A percentile compares a stretch with the other conserved stretches of the same genome.
These are phyloP conservation scores for Oryza australiensis DNA, from an alignment of 176 grass and related monocot species.

Conservation along the genomic window DNA sequence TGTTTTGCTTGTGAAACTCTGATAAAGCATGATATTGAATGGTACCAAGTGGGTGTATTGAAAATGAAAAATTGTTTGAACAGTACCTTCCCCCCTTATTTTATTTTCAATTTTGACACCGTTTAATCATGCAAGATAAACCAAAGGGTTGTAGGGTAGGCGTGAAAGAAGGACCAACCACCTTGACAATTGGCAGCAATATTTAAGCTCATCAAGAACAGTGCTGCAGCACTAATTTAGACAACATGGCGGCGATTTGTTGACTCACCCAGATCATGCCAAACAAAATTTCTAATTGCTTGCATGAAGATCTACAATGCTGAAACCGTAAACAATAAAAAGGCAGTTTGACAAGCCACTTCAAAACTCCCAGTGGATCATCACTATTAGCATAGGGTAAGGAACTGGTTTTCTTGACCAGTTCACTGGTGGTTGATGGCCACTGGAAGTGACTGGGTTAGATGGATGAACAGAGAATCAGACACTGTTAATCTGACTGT, in stretches of 20 bases:
- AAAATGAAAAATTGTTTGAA: not conserved
- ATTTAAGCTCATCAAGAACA: not conserved
- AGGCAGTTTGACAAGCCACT: not conserved
- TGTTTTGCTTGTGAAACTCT: not conserved
- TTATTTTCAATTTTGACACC: not conserved
- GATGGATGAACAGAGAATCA: not conserved
- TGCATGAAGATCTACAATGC: conserved; percentile 1
- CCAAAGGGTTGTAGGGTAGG: not conserved
- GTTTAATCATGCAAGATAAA: not conserved
- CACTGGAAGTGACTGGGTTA: not conserved
- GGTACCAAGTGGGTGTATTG: not conserved
- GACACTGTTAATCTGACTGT: not conserved
- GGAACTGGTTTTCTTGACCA: not conserved
- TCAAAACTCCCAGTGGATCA: not conserved
- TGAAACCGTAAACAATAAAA: conserved; percentile 6
- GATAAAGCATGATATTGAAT: not conserved
- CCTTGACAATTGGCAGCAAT: not conserved
- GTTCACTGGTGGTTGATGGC: not conserved
- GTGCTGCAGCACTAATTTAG: not conserved
- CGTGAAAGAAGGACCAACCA: not conserved
- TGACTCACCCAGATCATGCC: conserved; percentile 1
- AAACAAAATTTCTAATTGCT: not conserved
- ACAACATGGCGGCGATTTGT: not conserved
- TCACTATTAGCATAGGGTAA: not conserved
- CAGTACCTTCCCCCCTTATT: not conserved